Percentiles rank a stretch among this genome's conserved stretches.
phyloP scores from a whole-genome alignment of 1,139 yeast genomes.

The Scheffersomyces segobiensis region DNA sequence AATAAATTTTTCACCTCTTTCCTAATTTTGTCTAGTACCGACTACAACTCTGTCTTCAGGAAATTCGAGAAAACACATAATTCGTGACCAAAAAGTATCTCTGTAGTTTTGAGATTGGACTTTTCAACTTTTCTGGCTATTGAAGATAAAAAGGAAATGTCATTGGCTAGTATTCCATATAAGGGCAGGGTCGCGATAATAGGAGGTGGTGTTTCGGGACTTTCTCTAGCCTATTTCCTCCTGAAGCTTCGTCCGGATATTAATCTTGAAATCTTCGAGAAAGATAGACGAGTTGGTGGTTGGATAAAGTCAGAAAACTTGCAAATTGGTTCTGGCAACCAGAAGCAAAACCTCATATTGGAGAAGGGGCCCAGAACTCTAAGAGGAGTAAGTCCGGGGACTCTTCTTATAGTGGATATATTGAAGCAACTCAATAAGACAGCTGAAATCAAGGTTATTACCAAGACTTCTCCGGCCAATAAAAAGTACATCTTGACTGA shows the following conservation, averaged over 20 bases:
- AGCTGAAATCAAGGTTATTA: slow-evolving; percentile 51
- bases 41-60: neutral
- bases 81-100: neutral
- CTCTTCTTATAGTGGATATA: slow-evolving; percentile 60
- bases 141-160: neutral
- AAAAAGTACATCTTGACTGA: slow-evolving; percentile 56
- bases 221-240: slow-evolving; percentile 75
- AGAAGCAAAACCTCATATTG: slow-evolving; percentile 24
- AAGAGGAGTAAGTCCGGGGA: slow-evolving; percentile 69
- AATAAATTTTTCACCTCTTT: too few species aligned
- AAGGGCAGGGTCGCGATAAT: slow-evolving; percentile 60
- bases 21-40: neutral
- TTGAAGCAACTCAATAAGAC: slow-evolving; percentile 43
- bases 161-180: slow-evolving; percentile 11
- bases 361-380: slow-evolving; percentile 81
- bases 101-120: neutral
- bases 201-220: slow-evolving; percentile 90
- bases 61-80: neutral
- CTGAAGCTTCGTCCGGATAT: slow-evolving; percentile 71
- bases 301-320: slow-evolving; percentile 60
- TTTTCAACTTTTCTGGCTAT: neutral
- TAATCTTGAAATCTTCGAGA: slow-evolving; percentile 62
- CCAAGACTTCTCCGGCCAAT: slow-evolving; percentile 53
- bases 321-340: slow-evolving; percentile 9
- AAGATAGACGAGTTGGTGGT: slow-evolving; percentile 64